Evolutionary conservation across 2,329 filamentous ascomycete genomes (phyloP), one percentile per base, ranked within the genome.

Genomic region (Didymella arachidicola): DNA sequence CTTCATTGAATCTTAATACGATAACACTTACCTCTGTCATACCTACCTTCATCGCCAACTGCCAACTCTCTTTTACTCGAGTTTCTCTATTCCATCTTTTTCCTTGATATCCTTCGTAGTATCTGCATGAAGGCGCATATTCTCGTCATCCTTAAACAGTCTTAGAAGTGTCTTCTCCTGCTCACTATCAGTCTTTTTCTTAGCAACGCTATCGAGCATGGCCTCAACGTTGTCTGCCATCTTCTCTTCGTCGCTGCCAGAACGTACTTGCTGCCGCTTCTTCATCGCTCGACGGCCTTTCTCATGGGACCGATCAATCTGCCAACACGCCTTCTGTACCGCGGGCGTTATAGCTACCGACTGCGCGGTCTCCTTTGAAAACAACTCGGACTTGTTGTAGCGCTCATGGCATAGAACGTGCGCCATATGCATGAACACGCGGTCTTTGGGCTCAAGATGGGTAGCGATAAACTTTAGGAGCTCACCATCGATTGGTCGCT

Each of bases 371-470:
- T 30, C 38, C 4, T 36, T 30, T 16, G 36, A 8, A 16, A 53
- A 38, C 1, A 16, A 7, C 2, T 53, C n/a, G 7, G 12, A 53
- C 10, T 5, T 27, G 12, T 8, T 47, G 43, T 43, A 58, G 10
- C 55, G 55, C 49, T 48, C 36, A 5, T 44, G 18, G 12, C 55
- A 58, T 30, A 58, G 38, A 25, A 48, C 49, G 16, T 43, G 25
- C 2, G 36, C 38, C 1, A 14, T 48, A 7, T 58, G 55, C 25
- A 3, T 48, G 30, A 58, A 58, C 16, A 58, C 49, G 0, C n/a
- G 27, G 7, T 58, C 48, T 2, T 44, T 10, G 6, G 3, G 2
- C 2, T 48, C 43, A 1, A 58, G 36, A 19, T 36, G 55, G 3
- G 26, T n/a, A 12, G 27, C n/a, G 1, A 58, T 22, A 19, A 58